Evolutionary conservation across 306 rosid genomes (phyloP), one percentile per base, ranked within the genome.

Genomic region (Rosa lucieae): DNA sequence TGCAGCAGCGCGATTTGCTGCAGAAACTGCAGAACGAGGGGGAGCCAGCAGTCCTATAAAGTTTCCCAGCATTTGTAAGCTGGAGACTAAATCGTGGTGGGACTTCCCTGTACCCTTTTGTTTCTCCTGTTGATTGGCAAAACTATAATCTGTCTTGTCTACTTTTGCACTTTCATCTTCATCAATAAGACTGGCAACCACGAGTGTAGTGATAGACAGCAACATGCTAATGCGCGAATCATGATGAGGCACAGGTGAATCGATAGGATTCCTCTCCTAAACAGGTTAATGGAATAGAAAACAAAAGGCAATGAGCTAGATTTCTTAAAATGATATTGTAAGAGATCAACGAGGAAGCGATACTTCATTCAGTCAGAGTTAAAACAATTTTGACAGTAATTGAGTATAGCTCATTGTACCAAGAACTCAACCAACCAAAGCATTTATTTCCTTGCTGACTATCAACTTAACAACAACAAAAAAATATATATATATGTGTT

Each of bases 211-310:
- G 83, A 92, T 85, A 20, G 94, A 95, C 75, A 95, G 81, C 67
- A 92, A 89, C 84, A 91, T 88, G 97, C 96, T 87, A 80, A 95
- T 78, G 76, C 99, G 97, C 29, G 99, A 84, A 79, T 95, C 98
- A 32, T 91, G 83, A 83, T 81, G 92, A 76, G 98, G 98, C 91
- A 95, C 80, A 10, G 99, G 99, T 42, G 98, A 97, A 62, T 95
- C 99, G 72, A 91, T 85, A 15, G 97, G 96, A 79, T 91, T 93
- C 86, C 98, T 92, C 91, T 93, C 99, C 99, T 92, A 70, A 40
- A 73, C 81, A 74, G 26, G 10, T 40, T 67, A 85, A 14, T 14
- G 21, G 23, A 37, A 67, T 32, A 8, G 48, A 59, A 26, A 61
- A 53, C 37, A 76, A 14, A 20, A 49, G 5, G 40, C 6, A 44